Percentiles rank a stretch among this genome's conserved stretches.
These are phyloP conservation scores for Crithidia mellificae DNA, from an alignment of 208 protist species.

Conservation along the genomic window DNA sequence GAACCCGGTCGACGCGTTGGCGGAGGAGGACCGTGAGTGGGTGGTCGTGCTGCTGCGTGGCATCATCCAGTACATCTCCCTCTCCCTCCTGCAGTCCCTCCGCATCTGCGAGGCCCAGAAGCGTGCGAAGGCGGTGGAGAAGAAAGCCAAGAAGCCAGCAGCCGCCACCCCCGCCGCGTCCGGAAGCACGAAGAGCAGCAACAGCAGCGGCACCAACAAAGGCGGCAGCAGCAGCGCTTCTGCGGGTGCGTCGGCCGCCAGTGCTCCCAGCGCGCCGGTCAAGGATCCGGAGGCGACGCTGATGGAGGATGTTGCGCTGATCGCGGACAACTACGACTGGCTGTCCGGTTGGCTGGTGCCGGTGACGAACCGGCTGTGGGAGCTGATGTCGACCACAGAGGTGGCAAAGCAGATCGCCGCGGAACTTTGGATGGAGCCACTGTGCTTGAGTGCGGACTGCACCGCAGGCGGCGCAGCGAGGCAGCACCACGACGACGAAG, in stretches of 20 bases:
- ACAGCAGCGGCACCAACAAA: too few species aligned
- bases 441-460: slow-evolving; percentile 2
- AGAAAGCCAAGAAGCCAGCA: neutral
- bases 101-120: slow-evolving; percentile 9
- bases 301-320: slow-evolving; percentile 25
- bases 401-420: slow-evolving; percentile 33
- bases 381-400: slow-evolving; percentile 28
- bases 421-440: slow-evolving; percentile 31
- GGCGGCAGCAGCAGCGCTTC: too few species aligned
- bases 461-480: neutral
- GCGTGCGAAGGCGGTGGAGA: slow-evolving; percentile 8
- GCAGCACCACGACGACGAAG: slow-evolving; percentile 3
- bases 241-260: too few species aligned
- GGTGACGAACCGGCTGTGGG: slow-evolving; percentile 19
- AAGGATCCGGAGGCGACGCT: slow-evolving; percentile 19
- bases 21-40: slow-evolving; percentile 43
- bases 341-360: slow-evolving; percentile 26
- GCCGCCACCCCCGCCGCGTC: neutral
- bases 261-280: too few species aligned
- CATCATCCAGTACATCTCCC: slow-evolving; percentile 41
- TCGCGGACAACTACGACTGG: slow-evolving; percentile 29
- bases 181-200: neutral
- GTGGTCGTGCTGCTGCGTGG: slow-evolving; percentile 44
- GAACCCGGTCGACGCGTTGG: slow-evolving; percentile 22
- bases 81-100: slow-evolving; percentile 36